Evolutionary conservation across 2,329 filamentous ascomycete species (phyloP).

Genomic region (Meredithiella fracta): DNA sequence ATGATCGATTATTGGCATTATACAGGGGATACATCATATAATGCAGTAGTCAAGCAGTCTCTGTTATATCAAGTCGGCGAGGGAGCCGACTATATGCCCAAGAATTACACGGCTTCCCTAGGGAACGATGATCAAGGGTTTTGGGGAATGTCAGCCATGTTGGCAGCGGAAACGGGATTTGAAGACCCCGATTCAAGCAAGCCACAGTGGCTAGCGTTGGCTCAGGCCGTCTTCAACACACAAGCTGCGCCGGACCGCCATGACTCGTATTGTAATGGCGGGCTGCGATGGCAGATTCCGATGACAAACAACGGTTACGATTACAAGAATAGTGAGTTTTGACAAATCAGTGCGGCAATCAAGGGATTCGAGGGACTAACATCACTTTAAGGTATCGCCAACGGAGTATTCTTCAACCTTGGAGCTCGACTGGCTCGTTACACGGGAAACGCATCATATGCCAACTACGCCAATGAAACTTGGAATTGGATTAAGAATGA

Average conservation of each 20-base stretch:
- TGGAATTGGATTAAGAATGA: conserved; percentile 37
- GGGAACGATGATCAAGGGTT: conserved; percentile 59
- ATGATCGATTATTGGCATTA: conserved; percentile 55
- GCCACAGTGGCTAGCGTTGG: conserved; percentile 47
- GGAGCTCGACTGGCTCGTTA: conserved; percentile 56
- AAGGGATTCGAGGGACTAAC: neutral
- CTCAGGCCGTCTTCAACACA: conserved; percentile 53
- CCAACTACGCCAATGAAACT: conserved; percentile 36
- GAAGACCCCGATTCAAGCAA: conserved; percentile 37
- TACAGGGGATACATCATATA: conserved; percentile 48
- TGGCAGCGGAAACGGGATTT: conserved; percentile 48
- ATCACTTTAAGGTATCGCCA: conserved; percentile 33
- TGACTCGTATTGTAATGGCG: conserved; percentile 46
- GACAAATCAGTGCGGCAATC: neutral
- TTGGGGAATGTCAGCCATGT: conserved; percentile 52
- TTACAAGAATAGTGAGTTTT: conserved; percentile 47
- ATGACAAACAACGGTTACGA: conserved; percentile 57
- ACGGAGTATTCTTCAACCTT: conserved; percentile 47
- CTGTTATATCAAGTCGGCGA: conserved; percentile 43
- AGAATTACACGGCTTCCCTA: conserved; percentile 39
- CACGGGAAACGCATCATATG: conserved; percentile 49
- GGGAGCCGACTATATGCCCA: conserved; percentile 41
- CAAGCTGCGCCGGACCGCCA: conserved; percentile 46
- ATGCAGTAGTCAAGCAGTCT: conserved; percentile 38
- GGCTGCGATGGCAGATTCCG: conserved; percentile 64